Base-by-base conservation (phyloP, 1,139 yeast genomes). In the Geotrichum macrosporum region DNA sequence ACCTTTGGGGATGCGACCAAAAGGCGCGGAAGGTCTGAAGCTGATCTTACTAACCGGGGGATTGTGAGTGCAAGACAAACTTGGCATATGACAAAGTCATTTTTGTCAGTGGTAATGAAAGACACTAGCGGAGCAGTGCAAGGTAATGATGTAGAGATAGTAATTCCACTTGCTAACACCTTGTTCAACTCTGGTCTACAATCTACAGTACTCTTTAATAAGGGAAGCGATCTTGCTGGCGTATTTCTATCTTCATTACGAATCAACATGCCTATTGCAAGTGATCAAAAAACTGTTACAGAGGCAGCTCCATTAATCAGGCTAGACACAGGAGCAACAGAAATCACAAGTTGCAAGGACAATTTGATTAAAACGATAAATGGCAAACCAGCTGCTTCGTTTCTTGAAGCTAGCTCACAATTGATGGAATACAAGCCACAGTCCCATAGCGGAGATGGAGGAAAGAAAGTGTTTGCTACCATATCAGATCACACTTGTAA, bases 341-440 rank as follows among this genome's bases (percentile, higher is more conserved):
- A 55, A 2, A 65, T 78, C 47, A 74, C 81, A 2, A 63, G 66
- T 5, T 69, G 72, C 47, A 64, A 68, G 1, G 80, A 80, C 27
- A 79, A 79, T 57, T 66, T 79, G 60, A 62, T 78, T 54, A 77
- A 77, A 57, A 58, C 68, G 5, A 68, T 79, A 50, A 71, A 78
- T 52, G 63, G 64, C 10, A 61, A 64, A 41, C 68, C 81, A 0
- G 84, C 84, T 1, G 74, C 83, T 1, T 68, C 70, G 34, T 74
- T 61, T 50, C 65, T 79, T 47, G 80, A 78, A 56, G 63, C 65
- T 8, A 71, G 72, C 50, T 61, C 65, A 1, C 63, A 65, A 35
- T 62, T 78, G 9, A 71, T 67, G 33, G 68, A 76, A 16, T 75
- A 75, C 48, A 75, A 67, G 18, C 33, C 44, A 15, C 29, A 71